Base-by-base conservation (phyloP, 495 filamentous ascomycete species). In the Pyrenopolyporus hunteri region DNA sequence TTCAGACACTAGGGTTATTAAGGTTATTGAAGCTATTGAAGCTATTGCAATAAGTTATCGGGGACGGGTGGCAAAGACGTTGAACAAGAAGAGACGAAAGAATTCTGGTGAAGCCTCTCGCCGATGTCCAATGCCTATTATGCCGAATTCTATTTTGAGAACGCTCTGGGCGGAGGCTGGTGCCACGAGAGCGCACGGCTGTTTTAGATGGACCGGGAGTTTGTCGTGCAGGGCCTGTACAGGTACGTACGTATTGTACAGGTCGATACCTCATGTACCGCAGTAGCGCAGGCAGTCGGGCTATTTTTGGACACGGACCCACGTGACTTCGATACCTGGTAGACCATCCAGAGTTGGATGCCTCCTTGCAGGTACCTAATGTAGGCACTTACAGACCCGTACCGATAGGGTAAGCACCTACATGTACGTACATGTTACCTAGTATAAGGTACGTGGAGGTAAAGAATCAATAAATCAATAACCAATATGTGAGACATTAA, bases 121-220 rank as follows among this genome's bases (percentile, higher is more conserved):
- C 52, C 37, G 46, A 13, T 44, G 33, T 52, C 54, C 53, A 64
- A 54, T 59, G 10, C 43, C 61, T 64, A 64, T 64, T 64, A 59
- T 59, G 61, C 61, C 55, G 61, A 64, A 54, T 64, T 64, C 61
- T 64, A 64, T 64, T 64, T 64, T 64, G 48, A 59, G 61, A 64
- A 23, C 33, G 28, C 55, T 26, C 28, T 52, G 60, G n/a, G 60
- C 53, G 60, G 60, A 58, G 55, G 61, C 54, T 54, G 61, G 61
- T 59, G 36, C 53, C 43, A 59, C 49, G 47, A 64, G 53, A 64
- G 53, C 60, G 60, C 61, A 64, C 61, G 61, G 61, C 55, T 59
- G 61, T 64, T 64, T 64, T 64, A 64, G 61, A 64, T 59, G 48
- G 61, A 35, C 61, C 61, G 61, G 54, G 55, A 59, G 48, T 64